These are phyloP conservation scores for Chlorella sp. DNA, from an alignment of 139 green algal species.

Conservation along the genomic window DNA sequence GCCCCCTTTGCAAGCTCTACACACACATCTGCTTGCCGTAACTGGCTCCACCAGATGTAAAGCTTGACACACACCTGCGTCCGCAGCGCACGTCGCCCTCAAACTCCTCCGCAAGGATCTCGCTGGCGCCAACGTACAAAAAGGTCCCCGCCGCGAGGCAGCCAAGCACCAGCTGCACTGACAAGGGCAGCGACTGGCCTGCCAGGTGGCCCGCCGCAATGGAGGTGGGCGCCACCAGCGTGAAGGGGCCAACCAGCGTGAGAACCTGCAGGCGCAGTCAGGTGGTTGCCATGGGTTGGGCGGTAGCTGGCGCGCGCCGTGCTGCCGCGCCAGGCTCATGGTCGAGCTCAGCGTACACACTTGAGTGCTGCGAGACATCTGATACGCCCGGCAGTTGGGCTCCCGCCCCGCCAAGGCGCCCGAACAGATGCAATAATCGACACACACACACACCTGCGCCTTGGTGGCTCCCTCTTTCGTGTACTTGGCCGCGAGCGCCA, in stretches of 20 bases:
- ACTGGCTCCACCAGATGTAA: background rate
- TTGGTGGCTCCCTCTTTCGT: conserved; percentile 32
- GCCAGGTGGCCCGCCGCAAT: conserved; percentile 27
- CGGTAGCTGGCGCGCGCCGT: background rate
- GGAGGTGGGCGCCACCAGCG: conserved; percentile 26
- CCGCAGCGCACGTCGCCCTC: background rate
- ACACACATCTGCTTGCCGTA: background rate
- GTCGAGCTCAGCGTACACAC: background rate
- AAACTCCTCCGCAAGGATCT: conserved; percentile 19
- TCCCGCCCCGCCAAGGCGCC: too few species aligned
- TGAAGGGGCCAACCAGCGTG: conserved; percentile 33
- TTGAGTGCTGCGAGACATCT: background rate
- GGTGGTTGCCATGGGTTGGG: too few species aligned
- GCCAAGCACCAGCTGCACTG: conserved; percentile 31
- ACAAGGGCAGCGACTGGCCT: conserved; percentile 17
- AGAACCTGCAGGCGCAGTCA: conserved; percentile 25
- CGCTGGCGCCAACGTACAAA: conserved; percentile 40
- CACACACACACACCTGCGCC: conserved; percentile 13
- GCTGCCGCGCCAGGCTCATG: too few species aligned
- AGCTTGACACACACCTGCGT: background rate
- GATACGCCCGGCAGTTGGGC: background rate
- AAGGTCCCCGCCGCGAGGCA: conserved; percentile 50
- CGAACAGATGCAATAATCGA: too few species aligned
- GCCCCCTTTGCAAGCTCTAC: background rate
- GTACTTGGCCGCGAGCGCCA: conserved; percentile 41